Evolutionary conservation across 169 alveolate genomes (phyloP).

Genomic region (Cryptosporidium sp.): DNA sequence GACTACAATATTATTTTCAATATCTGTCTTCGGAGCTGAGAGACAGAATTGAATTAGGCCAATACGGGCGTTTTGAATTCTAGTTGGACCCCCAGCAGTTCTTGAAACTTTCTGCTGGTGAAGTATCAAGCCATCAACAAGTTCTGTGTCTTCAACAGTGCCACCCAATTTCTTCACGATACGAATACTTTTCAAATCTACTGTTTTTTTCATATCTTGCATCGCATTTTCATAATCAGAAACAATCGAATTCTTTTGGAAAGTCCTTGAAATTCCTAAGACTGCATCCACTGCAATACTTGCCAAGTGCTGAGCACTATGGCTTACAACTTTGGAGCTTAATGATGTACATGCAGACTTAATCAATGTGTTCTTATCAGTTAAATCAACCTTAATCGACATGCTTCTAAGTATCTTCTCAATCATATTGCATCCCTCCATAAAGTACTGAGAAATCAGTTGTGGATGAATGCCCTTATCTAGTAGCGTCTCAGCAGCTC

Average conservation of each 20-base stretch:
- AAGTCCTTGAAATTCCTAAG: constrained; percentile 79
- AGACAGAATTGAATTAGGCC: constrained; percentile 98
- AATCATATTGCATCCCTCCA: constrained; percentile 91
- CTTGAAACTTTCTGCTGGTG: constrained; percentile 94
- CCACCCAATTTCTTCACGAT: constrained; percentile 97
- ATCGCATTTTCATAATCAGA: constrained; percentile 28
- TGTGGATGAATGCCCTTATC: constrained; percentile 98
- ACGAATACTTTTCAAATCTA: constrained; percentile 89
- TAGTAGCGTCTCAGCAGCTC: constrained; percentile 93
- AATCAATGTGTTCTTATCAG: constrained; percentile 93
- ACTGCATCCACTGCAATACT: constrained; percentile 99
- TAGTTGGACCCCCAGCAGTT: constrained; percentile 96
- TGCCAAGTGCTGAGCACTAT: constrained; percentile 95
- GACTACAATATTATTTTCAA: constrained; percentile 96
- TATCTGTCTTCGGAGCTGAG: constrained; percentile 99
- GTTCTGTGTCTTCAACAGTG: constrained; percentile 98
- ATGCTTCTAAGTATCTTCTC: constrained; percentile 92
- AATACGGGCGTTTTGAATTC: constrained; percentile 93
- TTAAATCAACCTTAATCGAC: constrained; percentile 93
- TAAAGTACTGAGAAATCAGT: constrained; percentile 95
- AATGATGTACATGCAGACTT: constrained; percentile 96
- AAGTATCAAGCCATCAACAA: constrained; percentile 98
- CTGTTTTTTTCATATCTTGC: constrained; percentile 79
- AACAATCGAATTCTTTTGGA: constrained; percentile 63
- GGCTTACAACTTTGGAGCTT: constrained; percentile 97